Base-by-base conservation (phyloP, 2,329 filamentous ascomycete species). In the Epichloe aotearoae region DNA sequence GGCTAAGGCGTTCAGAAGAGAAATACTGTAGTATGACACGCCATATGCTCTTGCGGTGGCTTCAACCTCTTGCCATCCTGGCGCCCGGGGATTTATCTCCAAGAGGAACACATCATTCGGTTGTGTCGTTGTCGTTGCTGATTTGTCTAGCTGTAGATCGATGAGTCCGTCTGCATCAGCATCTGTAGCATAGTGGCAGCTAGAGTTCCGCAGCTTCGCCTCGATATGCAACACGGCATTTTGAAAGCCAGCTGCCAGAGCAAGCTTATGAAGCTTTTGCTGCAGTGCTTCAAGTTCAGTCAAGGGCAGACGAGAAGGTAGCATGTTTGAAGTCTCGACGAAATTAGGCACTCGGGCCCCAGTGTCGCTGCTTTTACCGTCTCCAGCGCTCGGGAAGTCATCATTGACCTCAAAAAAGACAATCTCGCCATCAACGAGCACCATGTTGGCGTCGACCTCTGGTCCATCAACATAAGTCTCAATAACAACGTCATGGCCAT, bases 361-460 rank as follows among this genome's bases (percentile, higher is more conserved):
- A 5, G 33, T 17, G 10, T 39, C 45, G 34, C 14, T 4, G 15
- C 12, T 12, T 7, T 33, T n/a, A 8, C 23, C 34, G n/a, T 47
- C 30, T 4, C 34, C 45, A 15, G 17, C 12, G 33, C 34, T 40
- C 12, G 45, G 45, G 33, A 47, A 47, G 34, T 47, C 34, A 15
- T 47, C 45, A 6, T 37, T 38, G 45, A 38, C 45, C 37, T 47
- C 45, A 20, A 47, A 47, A 19, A 47, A 47, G 17, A 23, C 33
- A 11, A 40, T 8, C 14, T 47, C 7, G 30, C 45, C 45, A 39
- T 47, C 33, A 8, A 47, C 34, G 12, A 47, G 45, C 17, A 38
- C 45, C 34, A 47, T 38, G 45, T 47, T 47, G 10, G 45, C 45
- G 37, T 47, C 45, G 19, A 47, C 45, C 45, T 47, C 45, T 3